Evolutionary conservation across 2,329 filamentous ascomycete species (phyloP), one percentile per base, ranked within the genome.

Genomic region (Paecilomyces niveus): DNA sequence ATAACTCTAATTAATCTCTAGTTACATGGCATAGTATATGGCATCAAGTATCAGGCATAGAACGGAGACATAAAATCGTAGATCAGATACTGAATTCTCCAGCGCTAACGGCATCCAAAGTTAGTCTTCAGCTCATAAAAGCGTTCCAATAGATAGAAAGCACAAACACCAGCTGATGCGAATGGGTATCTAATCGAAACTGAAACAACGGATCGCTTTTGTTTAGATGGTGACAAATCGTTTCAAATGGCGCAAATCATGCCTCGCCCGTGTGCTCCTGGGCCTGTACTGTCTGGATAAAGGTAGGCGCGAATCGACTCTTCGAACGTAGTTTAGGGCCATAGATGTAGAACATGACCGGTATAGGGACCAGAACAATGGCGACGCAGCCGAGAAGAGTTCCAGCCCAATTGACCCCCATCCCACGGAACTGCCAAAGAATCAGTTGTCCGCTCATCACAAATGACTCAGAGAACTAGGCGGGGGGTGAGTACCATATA

Each of bases 381-480:
- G 73, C 66, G 4, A 76, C 55, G 55, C 72, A 73, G 13, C 73
- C 74, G 7, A 76, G 69, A 3, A 76, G 62, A 10, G 71, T 74
- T 9, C 65, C 62, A 0, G 73, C 72, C 68, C 69, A 76, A 45
- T 74, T 64, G 7, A 71, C 63, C 18, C 69, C 69, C 63, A 72
- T 64, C 18, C 59, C 59, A 18, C 57, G n/a, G 52, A 62, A 62
- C 61, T 62, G 50, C 2, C 31, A 31, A 29, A 29, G 21, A 2
- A 26, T 52, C 10, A 52, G 50, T 29, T 18, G 54, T 53, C n/a
- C 26, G 26, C 15, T 53, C 49, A 3, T n/a, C 8, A 15, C 13
- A 31, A 54, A 18, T 5, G 45, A 22, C 15, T 45, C 15, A n/a
- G 15, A 45, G 18, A n/a, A 18, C 6, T 18, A 11, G 10, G 13